Evolutionary conservation across 2,329 filamentous ascomycete species (phyloP).

Genomic region (Cercospora brassicicola): DNA sequence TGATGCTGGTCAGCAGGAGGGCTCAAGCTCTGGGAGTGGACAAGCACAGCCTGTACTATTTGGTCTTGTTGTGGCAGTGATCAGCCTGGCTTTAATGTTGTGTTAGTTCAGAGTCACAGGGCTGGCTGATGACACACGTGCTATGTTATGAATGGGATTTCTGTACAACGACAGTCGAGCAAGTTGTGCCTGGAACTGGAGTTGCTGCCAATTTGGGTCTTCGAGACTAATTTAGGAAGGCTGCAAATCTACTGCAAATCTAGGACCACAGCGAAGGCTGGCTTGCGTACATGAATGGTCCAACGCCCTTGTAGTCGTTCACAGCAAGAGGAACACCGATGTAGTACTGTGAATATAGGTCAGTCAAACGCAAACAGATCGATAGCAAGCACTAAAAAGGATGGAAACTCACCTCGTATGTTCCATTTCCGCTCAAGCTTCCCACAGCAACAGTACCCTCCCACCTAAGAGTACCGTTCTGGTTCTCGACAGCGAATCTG

Average conservation of each 20-base stretch:
- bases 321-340: conserved; percentile 38
- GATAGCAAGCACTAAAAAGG: not conserved
- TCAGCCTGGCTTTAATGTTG: not conserved
- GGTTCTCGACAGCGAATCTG: conserved; percentile 50
- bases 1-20: not conserved
- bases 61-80: not conserved
- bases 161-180: too few relatives aligned
- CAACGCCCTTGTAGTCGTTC: conserved; percentile 46
- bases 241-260: not conserved
- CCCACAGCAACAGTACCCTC: conserved; percentile 56
- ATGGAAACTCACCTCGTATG: conserved; percentile 49
- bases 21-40: not conserved
- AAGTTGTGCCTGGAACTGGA: not conserved
- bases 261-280: conserved; percentile 15
- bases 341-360: conserved; percentile 38
- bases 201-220: not conserved
- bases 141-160: not conserved
- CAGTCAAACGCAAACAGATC: not conserved
- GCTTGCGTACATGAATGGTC: conserved; percentile 44
- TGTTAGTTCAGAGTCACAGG: not conserved
- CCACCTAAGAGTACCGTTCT: conserved; percentile 53
- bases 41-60: not conserved
- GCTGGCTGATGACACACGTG: not conserved
- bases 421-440: conserved; percentile 51
- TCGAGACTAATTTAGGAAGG: not conserved